Base-by-base conservation (phyloP, 2,329 filamentous ascomycete species). In the Trichothecium sympodiale region DNA sequence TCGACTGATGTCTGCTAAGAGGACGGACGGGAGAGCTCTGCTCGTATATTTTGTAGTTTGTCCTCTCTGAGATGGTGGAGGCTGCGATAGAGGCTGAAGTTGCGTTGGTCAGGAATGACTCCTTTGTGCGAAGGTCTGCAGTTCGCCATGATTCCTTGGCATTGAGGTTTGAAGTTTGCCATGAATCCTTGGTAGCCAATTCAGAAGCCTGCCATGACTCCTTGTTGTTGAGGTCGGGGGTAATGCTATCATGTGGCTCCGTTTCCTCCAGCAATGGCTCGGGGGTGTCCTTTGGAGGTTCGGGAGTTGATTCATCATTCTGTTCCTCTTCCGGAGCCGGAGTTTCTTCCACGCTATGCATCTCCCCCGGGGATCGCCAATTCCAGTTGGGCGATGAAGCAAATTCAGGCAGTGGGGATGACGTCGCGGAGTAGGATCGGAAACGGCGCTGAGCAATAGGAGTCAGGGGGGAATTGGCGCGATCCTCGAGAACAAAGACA, bases 31-130 rank as follows among this genome's bases (percentile, higher is more conserved):
- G 37, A 14, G 40, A 42, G 44, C 64, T 69, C 38, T 63, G 62
- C 27, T 57, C 62, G 43, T 72, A 66, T 15, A 71, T 56, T 47
- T 71, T 67, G 61, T 72, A 71, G 46, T 77, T 75, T 31, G 66
- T 62, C 13, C 57, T 61, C 29, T 71, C 67, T 13, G 67, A 68
- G 3, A 60, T 42, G 4, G 67, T 70, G 9, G 68, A 67, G 31
- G 52, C 57, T 9, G 54, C 36, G 52, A 46, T 34, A 50, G 49
- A 5, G 56, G 20, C 20, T 10, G 20, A 25, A 10, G 20, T 25
- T 25, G 20, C 20, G 20, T 25, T 25, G 6, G 20, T 55, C 17
- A 44, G 39, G n/a, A 46, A 44, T 7, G 41, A 50, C 10, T 16
- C 42, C 43, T 46, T 55, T 44, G 38, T 45, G 38, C 20, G 20